These are phyloP conservation scores for Curvularia verruculosa DNA, from an alignment of 2,329 filamentous ascomycete species.

Conservation along the genomic window DNA sequence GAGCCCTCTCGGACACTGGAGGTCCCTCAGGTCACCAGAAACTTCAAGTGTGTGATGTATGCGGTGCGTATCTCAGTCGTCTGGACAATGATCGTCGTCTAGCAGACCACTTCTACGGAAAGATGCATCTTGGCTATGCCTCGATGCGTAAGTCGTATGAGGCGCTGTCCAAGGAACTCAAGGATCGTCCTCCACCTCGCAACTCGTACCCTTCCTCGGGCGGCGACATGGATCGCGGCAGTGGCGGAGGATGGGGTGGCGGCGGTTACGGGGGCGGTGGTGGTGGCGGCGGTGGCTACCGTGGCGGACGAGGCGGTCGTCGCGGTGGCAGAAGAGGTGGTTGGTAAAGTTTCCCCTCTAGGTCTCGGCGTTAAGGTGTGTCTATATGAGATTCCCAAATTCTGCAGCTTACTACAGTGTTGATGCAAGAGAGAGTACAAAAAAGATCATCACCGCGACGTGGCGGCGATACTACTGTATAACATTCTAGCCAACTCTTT, in stretches of 20 bases:
- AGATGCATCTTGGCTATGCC: slow-evolving; percentile 98
- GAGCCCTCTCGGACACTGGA: slow-evolving; percentile 86
- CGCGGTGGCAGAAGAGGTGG: slow-evolving; percentile 36
- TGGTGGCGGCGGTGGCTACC: slow-evolving; percentile 35
- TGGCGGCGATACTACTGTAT: slow-evolving; percentile 28
- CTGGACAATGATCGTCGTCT: slow-evolving; percentile 93
- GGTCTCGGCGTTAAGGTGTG: slow-evolving; percentile 46
- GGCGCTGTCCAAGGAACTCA: slow-evolving; percentile 83
- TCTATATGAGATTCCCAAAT: slow-evolving; percentile 39
- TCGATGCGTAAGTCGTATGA: slow-evolving; percentile 97
- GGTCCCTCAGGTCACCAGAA: slow-evolving; percentile 97
- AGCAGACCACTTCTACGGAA: slow-evolving; percentile 98
- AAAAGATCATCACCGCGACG: slow-evolving; percentile 19
- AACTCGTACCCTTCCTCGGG: slow-evolving; percentile 30
- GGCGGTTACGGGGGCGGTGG: slow-evolving; percentile 24
- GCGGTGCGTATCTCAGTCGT: slow-evolving; percentile 88
- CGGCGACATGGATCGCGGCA: slow-evolving; percentile 37
- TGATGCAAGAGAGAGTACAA: slow-evolving; percentile 22
- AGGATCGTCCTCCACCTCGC: slow-evolving; percentile 69
- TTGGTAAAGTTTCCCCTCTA: slow-evolving; percentile 33
- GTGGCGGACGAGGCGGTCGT: slow-evolving; percentile 24
- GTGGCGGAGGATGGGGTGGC: slow-evolving; percentile 33
- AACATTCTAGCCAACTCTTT: slow-evolving; percentile 27
- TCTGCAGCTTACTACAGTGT: slow-evolving; percentile 43
- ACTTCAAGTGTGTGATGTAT: slow-evolving; percentile 97